Evolutionary conservation across 176 grass and related monocot species (phyloP), one percentile per base, ranked within the genome.

Genomic region (Echinochloa phyllopogon): DNA sequence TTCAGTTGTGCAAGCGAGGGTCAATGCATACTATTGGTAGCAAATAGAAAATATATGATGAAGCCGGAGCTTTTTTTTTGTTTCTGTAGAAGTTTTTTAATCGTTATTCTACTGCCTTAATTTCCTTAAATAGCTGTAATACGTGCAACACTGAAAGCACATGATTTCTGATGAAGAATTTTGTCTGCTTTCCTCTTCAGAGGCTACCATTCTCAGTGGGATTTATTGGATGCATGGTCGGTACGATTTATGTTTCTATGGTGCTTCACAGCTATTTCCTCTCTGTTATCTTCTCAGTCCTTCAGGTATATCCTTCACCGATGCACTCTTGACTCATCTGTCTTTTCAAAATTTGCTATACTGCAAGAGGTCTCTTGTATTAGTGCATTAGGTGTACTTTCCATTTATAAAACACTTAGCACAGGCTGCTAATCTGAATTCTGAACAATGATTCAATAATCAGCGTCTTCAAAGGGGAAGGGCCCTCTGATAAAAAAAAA

Each of bases 191-290:
- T 62, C 6, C 56, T 44, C 25, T 77, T 61, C 94, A 99, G 96
- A 92, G 94, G 53, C 65, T 99, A 24, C 96, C 91, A 3, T 96
- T 99, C 74, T 92, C 96, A 69, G 37, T 88, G 27, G 91, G 92
- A 44, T 94, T 99, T 81, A 85, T 90, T 23, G 93, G 96, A 64
- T 95, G 96, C 81, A 99, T 99, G 93, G 86, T 90, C 17, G 96
- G 96, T 74, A 96, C 96, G 0, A 94, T 99, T 55, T 99, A 99
- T 86, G 94, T 94, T 72, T 99, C 96, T 38, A 96, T 99, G 86
- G 90, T 96, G 74, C 93, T 99, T 82, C 96, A 94, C 85, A 99
- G 91, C 64, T 99, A 99, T 84, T 87, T 99, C 85, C 88, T 99
- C 56, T 99, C 96, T 0, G 96, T 99, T 64, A 89, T 99, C 76